Evolutionary conservation across 352 stramenopile genomes (phyloP).

Genomic region (Thraustochytrium striatum): DNA sequence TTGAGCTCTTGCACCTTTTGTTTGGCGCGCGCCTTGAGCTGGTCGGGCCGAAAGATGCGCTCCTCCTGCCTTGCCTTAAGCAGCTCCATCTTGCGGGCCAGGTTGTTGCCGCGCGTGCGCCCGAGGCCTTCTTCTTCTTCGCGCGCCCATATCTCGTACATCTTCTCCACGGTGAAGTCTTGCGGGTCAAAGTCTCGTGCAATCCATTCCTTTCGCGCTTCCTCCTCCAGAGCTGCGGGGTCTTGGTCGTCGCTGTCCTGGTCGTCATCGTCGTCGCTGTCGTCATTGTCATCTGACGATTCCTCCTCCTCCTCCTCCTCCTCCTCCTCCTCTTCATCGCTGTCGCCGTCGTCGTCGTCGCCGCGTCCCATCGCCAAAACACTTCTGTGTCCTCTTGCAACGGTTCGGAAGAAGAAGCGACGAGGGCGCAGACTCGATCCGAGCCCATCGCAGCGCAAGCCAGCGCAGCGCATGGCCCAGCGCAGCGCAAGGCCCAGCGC

Average conservation of each 20-base stretch:
- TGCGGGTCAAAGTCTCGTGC: constrained; percentile 4
- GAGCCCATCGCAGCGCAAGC: too few relatives aligned
- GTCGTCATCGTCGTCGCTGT: background rate
- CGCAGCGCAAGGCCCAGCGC: too few relatives aligned
- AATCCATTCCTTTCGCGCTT: constrained; percentile 7
- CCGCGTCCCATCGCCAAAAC: too few relatives aligned
- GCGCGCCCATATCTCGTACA: constrained; percentile 42
- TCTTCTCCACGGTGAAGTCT: constrained; percentile 45
- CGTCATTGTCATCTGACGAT: background rate
- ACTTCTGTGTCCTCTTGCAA: too few relatives aligned
- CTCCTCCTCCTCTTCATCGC: background rate
- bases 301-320: constrained; percentile 25
- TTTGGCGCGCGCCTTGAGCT: constrained; percentile 1
- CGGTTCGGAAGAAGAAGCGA: too few relatives aligned
- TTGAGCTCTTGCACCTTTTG: background rate
- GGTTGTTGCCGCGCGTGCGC: background rate
- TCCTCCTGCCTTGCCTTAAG: constrained; percentile 3
- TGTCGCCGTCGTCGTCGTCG: background rate
- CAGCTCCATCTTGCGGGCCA: constrained; percentile 40
- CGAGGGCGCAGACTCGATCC: too few relatives aligned
- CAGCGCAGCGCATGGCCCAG: too few relatives aligned
- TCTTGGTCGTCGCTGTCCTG: background rate
- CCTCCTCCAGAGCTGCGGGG: background rate
- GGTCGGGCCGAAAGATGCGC: background rate
- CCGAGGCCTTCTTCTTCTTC: constrained; percentile 41